These are phyloP conservation scores for Capsicum pubescens DNA, from an alignment of 257 asterid species.

Conservation along the genomic window DNA sequence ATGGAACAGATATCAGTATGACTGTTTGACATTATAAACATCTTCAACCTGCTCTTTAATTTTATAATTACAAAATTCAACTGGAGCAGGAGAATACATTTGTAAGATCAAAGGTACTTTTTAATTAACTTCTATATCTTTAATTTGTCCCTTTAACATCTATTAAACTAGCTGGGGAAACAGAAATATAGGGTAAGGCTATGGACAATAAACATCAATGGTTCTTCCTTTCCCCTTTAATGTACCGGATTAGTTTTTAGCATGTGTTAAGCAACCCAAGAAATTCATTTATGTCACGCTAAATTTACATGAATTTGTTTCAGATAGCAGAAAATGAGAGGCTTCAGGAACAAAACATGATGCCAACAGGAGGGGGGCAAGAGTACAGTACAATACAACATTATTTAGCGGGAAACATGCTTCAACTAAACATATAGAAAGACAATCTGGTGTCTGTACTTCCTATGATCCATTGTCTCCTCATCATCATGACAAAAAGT, in stretches of 20 bases:
- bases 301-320: too few relatives aligned
- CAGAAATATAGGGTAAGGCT: too few relatives aligned
- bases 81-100: conserved; percentile 66
- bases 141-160: too few relatives aligned
- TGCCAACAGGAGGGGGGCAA: conserved; percentile 65
- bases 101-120: conserved; percentile 75
- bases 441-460: conserved; percentile 25
- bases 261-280: too few relatives aligned
- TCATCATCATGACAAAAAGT: conserved; percentile 50
- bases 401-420: conserved; percentile 61
- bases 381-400: conserved; percentile 69
- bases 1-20: too few relatives aligned
- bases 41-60: not conserved
- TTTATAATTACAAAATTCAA: not conserved
- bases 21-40: too few relatives aligned
- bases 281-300: too few relatives aligned
- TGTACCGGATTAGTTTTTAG: too few relatives aligned
- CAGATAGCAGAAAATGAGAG: too few relatives aligned
- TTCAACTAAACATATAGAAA: conserved; percentile 80
- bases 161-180: too few relatives aligned
- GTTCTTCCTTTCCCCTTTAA: too few relatives aligned
- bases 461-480: conserved; percentile 49
- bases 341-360: conserved; percentile 29
- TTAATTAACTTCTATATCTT: not conserved
- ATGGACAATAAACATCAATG: too few relatives aligned